phyloP scores from a whole-genome alignment of 352 stramenopile species.

The Elongisporangium anandrum region DNA sequence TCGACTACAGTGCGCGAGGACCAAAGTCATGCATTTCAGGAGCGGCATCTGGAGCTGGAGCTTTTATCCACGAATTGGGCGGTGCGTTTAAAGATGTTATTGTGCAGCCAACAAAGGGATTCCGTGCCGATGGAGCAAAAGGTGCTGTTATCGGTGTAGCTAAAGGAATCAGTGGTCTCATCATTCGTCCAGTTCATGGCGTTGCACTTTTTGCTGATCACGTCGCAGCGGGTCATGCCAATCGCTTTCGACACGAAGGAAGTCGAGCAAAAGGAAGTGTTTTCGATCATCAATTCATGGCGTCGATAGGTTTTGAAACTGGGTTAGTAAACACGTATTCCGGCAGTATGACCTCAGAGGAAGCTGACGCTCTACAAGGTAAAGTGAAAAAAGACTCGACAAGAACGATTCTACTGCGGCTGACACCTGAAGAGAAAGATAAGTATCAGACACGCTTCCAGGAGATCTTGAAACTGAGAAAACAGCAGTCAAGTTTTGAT shows the following conservation, averaged over 20 bases:
- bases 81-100: conserved; percentile 45
- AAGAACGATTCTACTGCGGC: neutral
- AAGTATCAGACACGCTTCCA: neutral
- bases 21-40: conserved; percentile 22
- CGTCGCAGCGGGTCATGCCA: conserved; percentile 35
- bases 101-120: conserved; percentile 34
- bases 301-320: neutral
- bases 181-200: conserved; percentile 40
- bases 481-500: neutral
- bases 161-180: conserved; percentile 32
- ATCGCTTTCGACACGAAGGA: conserved; percentile 20
- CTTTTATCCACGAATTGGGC: conserved; percentile 48
- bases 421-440: neutral
- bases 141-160: conserved; percentile 42
- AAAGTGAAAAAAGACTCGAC: neutral
- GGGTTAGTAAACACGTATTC: conserved; percentile 2
- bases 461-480: neutral
- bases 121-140: conserved; percentile 40
- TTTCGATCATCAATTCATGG: conserved; percentile 12
- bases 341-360: conserved; percentile 2
- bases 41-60: conserved; percentile 31
- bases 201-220: conserved; percentile 44
- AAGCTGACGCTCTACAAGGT: neutral
- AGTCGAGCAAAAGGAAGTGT: conserved; percentile 23
- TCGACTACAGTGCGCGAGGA: conserved; percentile 26